A percentile compares a stretch with the other conserved stretches of the same genome.
These are phyloP conservation scores for Aspergillus sp. DNA, from an alignment of 2,329 filamentous ascomycete species.

Conservation along the genomic window DNA sequence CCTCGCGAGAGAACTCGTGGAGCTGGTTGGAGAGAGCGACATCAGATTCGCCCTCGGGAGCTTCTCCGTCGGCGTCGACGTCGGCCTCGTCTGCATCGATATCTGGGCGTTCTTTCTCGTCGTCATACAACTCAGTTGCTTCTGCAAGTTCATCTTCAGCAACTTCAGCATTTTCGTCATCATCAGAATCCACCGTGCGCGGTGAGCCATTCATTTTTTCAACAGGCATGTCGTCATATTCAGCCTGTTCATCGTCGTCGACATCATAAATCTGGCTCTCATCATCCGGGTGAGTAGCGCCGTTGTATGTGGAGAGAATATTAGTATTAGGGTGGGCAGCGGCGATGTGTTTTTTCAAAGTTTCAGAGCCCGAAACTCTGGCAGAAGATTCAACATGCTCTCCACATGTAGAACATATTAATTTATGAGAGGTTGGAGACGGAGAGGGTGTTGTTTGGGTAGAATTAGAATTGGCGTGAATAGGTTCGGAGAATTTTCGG, in stretches of 20 bases:
- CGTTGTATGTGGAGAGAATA: slow-evolving; percentile 26
- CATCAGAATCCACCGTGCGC: slow-evolving; percentile 16
- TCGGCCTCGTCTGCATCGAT: slow-evolving; percentile 18
- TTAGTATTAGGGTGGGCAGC: slow-evolving; percentile 34
- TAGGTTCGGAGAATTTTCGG: slow-evolving; percentile 42
- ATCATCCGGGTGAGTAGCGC: slow-evolving; percentile 23
- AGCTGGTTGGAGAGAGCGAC: slow-evolving; percentile 23
- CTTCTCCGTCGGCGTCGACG: slow-evolving; percentile 19
- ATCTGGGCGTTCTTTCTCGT: slow-evolving; percentile 2
- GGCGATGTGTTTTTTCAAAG: slow-evolving; percentile 35
- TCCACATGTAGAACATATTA: slow-evolving; percentile 40
- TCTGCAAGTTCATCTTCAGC: slow-evolving; percentile 20
- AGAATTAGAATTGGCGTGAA: slow-evolving; percentile 34
- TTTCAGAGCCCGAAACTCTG: slow-evolving; percentile 24
- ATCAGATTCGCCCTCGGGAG: slow-evolving; percentile 22
- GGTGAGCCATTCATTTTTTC: slow-evolving; percentile 14
- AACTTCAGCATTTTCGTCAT: slow-evolving; percentile 15
- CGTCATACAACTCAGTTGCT: slow-evolving; percentile 18
- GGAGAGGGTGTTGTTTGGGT: slow-evolving; percentile 37
- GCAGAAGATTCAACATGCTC: slow-evolving; percentile 31
- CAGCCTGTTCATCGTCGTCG: slow-evolving; percentile 19
- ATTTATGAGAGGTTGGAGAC: slow-evolving; percentile 23
- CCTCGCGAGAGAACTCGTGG: slow-evolving; percentile 22
- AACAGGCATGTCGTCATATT: slow-evolving; percentile 13
- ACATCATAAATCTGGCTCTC: slow-evolving; percentile 17